Base-by-base conservation (phyloP, 306 rosid species). In the Gynostemma pentaphyllum region DNA sequence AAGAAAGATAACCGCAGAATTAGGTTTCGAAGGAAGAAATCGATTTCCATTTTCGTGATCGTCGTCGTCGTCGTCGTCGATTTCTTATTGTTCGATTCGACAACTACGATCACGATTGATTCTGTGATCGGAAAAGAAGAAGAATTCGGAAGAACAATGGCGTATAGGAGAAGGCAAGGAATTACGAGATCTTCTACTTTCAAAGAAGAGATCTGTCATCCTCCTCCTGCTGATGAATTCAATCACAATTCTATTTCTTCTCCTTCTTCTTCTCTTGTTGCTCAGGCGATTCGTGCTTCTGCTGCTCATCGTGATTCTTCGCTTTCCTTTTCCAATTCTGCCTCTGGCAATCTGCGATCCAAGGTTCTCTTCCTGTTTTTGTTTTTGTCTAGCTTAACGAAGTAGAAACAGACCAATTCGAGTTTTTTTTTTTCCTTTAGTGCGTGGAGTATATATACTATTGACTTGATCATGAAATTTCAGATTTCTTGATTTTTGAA, bases 141-240 rank as follows among this genome's bases (percentile, higher is more conserved):
- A 37, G 32, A 60, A 37, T 8, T 14, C 5, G n/a, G 8, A 21
- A 27, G 46, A 23, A 22, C 14, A 45, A 91, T 92, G 99, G 99
- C 99, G 7, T 92, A 92, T 30, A 76, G 97, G 52, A 79, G 99
- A 76, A 92, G 89, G 70, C 99, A 92, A 64, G 86, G 84, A 41
- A 26, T 88, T 2, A 52, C 90, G 4, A 86, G 85, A 45, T 27
- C 85, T 32, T 86, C 95, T 18, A 92, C 99, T 13, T 88, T 88
- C 84, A 81, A 82, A 21, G 99, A 92, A 71, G 99, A 92, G 51
- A 62, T 74, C 46, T 88, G 73, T 71, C 53, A 60, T 15, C 75
- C 86, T 1, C 68, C 72, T 15, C 75, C 86, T 1, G 66, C 72
- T 3, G 66, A 79, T 8, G 72, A 81, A 18, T 22, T 53, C 42